phyloP scores from a whole-genome alignment of 2,329 filamentous ascomycete species.

The Pseudophaeomoniella oleicola region DNA sequence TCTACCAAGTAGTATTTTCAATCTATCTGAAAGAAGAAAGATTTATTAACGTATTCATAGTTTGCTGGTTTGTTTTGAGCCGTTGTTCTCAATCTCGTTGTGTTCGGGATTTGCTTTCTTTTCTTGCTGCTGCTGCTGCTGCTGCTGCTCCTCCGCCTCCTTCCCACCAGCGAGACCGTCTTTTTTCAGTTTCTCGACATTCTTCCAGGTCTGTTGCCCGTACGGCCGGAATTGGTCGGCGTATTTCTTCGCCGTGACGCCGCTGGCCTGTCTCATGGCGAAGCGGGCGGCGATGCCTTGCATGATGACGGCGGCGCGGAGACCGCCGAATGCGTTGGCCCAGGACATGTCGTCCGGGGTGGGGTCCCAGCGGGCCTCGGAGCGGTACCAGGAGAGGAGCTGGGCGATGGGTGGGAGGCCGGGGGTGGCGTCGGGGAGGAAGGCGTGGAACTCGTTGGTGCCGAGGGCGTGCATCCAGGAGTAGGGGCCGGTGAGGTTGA shows the following conservation, averaged over 20 bases:
- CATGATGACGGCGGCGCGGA: constrained; percentile 47
- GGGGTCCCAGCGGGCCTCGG: constrained; percentile 58
- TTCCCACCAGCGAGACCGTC: constrained; percentile 12
- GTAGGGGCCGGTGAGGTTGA: constrained; percentile 50
- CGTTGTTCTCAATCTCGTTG: no score
- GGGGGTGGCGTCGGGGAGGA: constrained; percentile 47
- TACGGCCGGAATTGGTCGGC: constrained; percentile 54
- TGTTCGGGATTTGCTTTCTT: no score
- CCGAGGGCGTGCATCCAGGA: constrained; percentile 17
- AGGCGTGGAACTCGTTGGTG: constrained; percentile 30
- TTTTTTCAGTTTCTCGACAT: constrained; percentile 11
- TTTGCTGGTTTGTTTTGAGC: no score
- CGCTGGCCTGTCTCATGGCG: constrained; percentile 78
- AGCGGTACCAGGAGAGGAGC: constrained; percentile 50
- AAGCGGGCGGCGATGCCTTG: constrained; percentile 89
- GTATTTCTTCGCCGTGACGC: constrained; percentile 62
- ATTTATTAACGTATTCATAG: no score
- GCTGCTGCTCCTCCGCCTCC: background rate
- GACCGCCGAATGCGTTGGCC: constrained; percentile 49
- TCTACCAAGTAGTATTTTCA: no score
- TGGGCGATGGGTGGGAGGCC: constrained; percentile 50
- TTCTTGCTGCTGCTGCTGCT: background rate
- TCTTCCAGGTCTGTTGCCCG: constrained; percentile 60
- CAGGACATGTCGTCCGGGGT: constrained; percentile 41
- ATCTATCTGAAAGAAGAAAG: no score